phyloP scores from a whole-genome alignment of 805 yeast species.

The Kuraishia piskuri region DNA sequence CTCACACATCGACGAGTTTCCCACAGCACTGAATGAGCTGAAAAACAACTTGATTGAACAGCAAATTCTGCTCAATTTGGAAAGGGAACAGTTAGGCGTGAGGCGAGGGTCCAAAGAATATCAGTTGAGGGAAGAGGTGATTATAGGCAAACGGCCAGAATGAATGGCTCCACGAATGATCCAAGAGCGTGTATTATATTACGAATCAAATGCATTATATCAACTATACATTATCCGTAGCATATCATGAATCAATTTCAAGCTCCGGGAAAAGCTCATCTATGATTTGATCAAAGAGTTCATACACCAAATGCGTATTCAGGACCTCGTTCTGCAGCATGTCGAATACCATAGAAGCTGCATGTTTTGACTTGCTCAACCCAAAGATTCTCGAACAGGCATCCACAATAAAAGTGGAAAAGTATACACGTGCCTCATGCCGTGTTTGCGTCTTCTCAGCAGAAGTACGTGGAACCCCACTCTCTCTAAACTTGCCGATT shows the following conservation, averaged over 20 bases:
- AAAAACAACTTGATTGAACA: not conserved
- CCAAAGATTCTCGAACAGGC: conserved; percentile 73
- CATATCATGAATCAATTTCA: not conserved
- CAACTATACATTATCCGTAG: not conserved
- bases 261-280: conserved; percentile 35
- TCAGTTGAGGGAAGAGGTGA: not conserved
- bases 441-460: conserved; percentile 43
- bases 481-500: conserved; percentile 29
- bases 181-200: not conserved
- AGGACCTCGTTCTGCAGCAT: conserved; percentile 69
- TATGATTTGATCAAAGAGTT: conserved; percentile 49
- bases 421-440: conserved; percentile 48
- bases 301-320: conserved; percentile 54
- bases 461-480: conserved; percentile 35
- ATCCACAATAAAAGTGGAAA: conserved; percentile 54
- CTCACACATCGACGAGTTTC: too few species aligned
- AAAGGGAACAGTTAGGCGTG: conserved; percentile 3
- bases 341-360: conserved; percentile 49
- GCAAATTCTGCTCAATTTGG: conserved; percentile 3
- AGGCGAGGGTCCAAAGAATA: conserved; percentile 1
- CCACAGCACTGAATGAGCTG: not conserved
- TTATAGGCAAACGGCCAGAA: not conserved
- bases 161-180: too few species aligned
- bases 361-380: conserved; percentile 48
- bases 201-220: too few species aligned